Evolutionary conservation across 108 stramenopile genomes (phyloP).

Genomic region (Nitzschia palea): DNA sequence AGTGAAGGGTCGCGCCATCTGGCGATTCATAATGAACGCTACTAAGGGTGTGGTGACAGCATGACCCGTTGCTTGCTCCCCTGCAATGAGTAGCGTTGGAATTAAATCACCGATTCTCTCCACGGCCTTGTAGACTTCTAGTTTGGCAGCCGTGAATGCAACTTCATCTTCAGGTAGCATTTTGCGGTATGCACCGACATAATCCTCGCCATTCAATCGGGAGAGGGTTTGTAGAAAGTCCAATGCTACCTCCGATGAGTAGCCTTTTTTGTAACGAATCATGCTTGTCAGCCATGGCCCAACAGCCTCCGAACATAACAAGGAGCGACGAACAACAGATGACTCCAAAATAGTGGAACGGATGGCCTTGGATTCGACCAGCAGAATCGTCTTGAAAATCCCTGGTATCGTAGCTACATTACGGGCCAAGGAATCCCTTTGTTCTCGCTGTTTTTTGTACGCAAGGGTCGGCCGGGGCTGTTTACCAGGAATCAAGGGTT

Average conservation of each 20-base stretch:
- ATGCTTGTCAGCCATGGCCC: conserved; percentile 36
- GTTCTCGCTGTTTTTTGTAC: not conserved
- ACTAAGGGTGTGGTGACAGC: conserved; percentile 22
- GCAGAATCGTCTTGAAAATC: conserved; percentile 23
- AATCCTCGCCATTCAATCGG: conserved; percentile 8
- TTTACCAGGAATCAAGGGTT: conserved; percentile 5
- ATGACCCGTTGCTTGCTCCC: conserved; percentile 14
- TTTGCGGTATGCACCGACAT: conserved; percentile 22
- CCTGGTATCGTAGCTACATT: conserved; percentile 17
- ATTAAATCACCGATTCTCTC: conserved; percentile 21
- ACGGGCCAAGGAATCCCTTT: not conserved
- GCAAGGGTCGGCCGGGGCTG: not conserved
- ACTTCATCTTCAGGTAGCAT: conserved; percentile 2
- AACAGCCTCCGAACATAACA: conserved; percentile 12
- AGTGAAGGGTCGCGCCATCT: conserved; percentile 25
- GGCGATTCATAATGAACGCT: conserved; percentile 26
- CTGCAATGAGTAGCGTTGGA: conserved; percentile 21
- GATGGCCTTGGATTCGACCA: conserved; percentile 23
- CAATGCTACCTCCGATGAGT: conserved; percentile 16
- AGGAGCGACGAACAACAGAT: conserved; percentile 20
- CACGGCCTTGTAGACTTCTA: conserved; percentile 10
- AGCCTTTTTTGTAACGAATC: conserved; percentile 14
- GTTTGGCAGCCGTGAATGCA: conserved; percentile 4
- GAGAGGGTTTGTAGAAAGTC: conserved; percentile 29
- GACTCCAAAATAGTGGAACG: conserved; percentile 13